Base-by-base conservation (phyloP, 2,329 filamentous ascomycete species). In the Mycosphaerella sp. region DNA sequence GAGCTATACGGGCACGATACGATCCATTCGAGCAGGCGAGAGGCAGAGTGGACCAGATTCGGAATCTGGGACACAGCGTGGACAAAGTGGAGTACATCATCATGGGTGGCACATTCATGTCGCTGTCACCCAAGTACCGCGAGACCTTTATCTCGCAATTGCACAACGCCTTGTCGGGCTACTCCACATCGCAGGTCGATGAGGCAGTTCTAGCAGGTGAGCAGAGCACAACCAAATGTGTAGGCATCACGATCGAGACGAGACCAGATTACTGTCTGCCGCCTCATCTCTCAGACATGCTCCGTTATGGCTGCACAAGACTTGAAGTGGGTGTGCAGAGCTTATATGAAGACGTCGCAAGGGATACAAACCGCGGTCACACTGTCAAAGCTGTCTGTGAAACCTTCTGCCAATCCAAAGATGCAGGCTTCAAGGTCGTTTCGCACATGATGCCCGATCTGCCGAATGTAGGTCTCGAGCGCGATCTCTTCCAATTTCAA, bases 51-150 rank as follows among this genome's bases (percentile, higher is more conserved):
- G 94, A 98, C 63, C 93, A 98, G 73, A 89, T 98, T 66, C 94
- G 95, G 70, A 87, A 88, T 1, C 78, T 98, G 0, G 93, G 93
- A 0, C 93, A 98, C 70, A 95, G 89, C 41, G 93, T 98, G 42
- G 93, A 98, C 73, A 98, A 98, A 70, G 93, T 98, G 18, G 93
- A 98, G 74, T 98, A 97, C 70, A 98, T 98, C 66, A 95, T 98
- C 68, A 98, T 98, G 93, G 93, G 93, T 54, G 93, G 93, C 59
- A 98, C 93, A 0, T 98, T 98, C 72, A 98, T 98, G 94, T 97
- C 91, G 2, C 73, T 98, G 21, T 79, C 91, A 7, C 84, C 89
- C 63, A 83, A 85, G 18, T 98, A 98, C 70, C 79, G 93, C 25
- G 88, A 98, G 55, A 83, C 87, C 50, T 98, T 98, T 64, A 95